phyloP scores from a whole-genome alignment of 768 basidiomycete genomes.

The Kwoniella europaea region DNA sequence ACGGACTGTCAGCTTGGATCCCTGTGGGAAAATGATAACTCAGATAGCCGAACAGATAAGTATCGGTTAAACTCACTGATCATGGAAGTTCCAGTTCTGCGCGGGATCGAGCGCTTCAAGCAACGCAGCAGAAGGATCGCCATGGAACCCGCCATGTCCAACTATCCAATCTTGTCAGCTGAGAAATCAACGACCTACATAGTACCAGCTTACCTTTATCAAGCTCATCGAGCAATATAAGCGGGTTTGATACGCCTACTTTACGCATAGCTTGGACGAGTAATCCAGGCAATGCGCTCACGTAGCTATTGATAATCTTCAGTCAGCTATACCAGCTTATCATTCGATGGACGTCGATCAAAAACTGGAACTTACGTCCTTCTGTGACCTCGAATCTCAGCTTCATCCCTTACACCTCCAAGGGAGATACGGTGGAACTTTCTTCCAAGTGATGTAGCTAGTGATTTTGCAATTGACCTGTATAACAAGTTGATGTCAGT shows the following conservation, averaged over 20 bases:
- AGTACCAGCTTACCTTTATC: constrained; percentile 67
- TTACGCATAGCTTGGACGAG: constrained; percentile 86
- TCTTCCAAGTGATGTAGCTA: constrained; percentile 78
- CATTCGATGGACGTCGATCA: background rate
- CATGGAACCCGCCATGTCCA: constrained; percentile 72
- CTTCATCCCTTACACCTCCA: constrained; percentile 92
- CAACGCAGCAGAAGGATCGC: constrained; percentile 87
- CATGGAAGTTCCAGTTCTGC: constrained; percentile 71
- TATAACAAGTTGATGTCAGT: background rate
- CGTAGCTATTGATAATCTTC: constrained; percentile 62
- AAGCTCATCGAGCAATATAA: constrained; percentile 82
- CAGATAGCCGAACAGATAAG: background rate
- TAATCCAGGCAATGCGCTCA: constrained; percentile 56
- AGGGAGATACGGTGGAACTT: constrained; percentile 92
- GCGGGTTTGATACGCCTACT: constrained; percentile 77
- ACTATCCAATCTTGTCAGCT: constrained; percentile 50
- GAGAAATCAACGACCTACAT: background rate
- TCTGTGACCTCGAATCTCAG: constrained; percentile 75
- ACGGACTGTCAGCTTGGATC: too few species aligned
- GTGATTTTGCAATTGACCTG: constrained; percentile 77
- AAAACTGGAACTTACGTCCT: constrained; percentile 63
- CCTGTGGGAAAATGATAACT: too few species aligned
- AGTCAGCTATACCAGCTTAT: background rate
- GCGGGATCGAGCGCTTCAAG: constrained; percentile 93
- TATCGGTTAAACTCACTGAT: constrained; percentile 71